A percentile compares a stretch with the other conserved stretches of the same genome.
Evolutionary conservation across 352 stramenopile species (phyloP).

Genomic region (Pythium diclinum): DNA sequence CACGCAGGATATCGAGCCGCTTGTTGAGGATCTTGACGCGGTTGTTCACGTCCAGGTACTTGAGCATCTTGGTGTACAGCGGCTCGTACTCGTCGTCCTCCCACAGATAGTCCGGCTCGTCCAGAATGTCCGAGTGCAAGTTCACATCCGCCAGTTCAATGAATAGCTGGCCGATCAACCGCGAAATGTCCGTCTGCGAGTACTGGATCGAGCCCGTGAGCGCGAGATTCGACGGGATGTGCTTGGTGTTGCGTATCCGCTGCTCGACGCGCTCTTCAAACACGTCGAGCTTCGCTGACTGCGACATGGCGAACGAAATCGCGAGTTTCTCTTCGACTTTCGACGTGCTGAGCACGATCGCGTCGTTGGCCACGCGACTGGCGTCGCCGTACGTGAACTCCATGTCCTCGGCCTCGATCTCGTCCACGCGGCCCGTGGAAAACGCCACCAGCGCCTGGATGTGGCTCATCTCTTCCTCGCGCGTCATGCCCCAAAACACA

Average conservation of each 20-base stretch:
- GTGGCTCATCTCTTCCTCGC: constrained; percentile 47
- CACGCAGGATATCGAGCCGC: constrained; percentile 89
- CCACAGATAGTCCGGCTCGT: constrained; percentile 93
- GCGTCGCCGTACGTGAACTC: constrained; percentile 50
- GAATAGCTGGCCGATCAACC: constrained; percentile 89
- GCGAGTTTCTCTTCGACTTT: constrained; percentile 86
- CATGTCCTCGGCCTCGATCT: constrained; percentile 66
- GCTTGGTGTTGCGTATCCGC: constrained; percentile 76
- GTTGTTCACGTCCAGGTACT: constrained; percentile 91
- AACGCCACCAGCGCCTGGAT: constrained; percentile 56
- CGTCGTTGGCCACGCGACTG: constrained; percentile 72
- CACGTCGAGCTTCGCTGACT: constrained; percentile 90
- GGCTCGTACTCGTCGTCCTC: constrained; percentile 90
- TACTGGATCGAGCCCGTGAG: constrained; percentile 86
- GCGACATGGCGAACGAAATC: constrained; percentile 89
- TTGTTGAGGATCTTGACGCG: constrained; percentile 93
- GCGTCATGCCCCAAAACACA: constrained; percentile 66
- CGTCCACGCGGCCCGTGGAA: constrained; percentile 38
- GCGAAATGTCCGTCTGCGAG: constrained; percentile 87
- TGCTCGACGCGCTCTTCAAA: constrained; percentile 89
- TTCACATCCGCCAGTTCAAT: constrained; percentile 90
- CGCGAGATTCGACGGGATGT: constrained; percentile 87
- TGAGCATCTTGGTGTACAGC: constrained; percentile 86
- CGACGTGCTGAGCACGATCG: constrained; percentile 67
- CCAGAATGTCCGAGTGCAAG: constrained; percentile 91